Percentiles rank a stretch among this genome's conserved stretches.
Conservation (phyloP, 1,284 basidiomycete species). For the Tylopilus sp. region DNA sequence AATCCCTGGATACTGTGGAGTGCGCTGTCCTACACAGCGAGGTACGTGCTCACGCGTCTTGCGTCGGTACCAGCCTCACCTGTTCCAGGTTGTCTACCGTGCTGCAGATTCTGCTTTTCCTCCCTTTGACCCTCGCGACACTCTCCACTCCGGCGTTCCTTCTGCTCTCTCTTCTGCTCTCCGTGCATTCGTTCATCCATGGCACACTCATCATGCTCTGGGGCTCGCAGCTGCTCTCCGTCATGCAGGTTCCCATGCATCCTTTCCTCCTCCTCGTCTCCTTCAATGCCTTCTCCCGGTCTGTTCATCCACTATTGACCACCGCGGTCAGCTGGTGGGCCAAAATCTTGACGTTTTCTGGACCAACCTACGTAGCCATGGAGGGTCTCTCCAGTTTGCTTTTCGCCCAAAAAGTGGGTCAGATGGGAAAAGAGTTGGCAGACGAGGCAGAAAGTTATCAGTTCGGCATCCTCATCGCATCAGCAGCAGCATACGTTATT, state of each 20-base stretch:
- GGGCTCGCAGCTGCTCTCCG: slow-evolving; percentile 61
- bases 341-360: slow-evolving; percentile 61
- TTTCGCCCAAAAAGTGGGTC: slow-evolving; percentile 75
- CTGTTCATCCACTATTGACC: slow-evolving; percentile 55
- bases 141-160: slow-evolving; percentile 77
- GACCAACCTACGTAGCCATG: slow-evolving; percentile 75
- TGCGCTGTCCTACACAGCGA: slow-evolving; percentile 60
- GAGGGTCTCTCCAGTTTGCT: slow-evolving; percentile 82
- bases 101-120: slow-evolving; percentile 76
- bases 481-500: slow-evolving; percentile 71
- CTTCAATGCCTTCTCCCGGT: slow-evolving; percentile 73
- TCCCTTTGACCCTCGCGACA: slow-evolving; percentile 78
- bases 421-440: slow-evolving; percentile 67
- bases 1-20: slow-evolving; percentile 65
- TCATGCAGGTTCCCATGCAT: slow-evolving; percentile 78
- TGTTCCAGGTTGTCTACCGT: slow-evolving; percentile 63
- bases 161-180: slow-evolving; percentile 73
- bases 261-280: slow-evolving; percentile 75
- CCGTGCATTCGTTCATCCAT: slow-evolving; percentile 70
- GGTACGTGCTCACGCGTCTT: slow-evolving; percentile 36
- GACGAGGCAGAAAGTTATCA: slow-evolving; percentile 68
- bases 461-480: slow-evolving; percentile 67
- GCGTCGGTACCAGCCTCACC: slow-evolving; percentile 1
- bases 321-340: slow-evolving; percentile 70
- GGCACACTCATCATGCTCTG: slow-evolving; percentile 66